Base-by-base conservation (phyloP, 805 yeast genomes). In the Danielozyma ontarioensis region DNA sequence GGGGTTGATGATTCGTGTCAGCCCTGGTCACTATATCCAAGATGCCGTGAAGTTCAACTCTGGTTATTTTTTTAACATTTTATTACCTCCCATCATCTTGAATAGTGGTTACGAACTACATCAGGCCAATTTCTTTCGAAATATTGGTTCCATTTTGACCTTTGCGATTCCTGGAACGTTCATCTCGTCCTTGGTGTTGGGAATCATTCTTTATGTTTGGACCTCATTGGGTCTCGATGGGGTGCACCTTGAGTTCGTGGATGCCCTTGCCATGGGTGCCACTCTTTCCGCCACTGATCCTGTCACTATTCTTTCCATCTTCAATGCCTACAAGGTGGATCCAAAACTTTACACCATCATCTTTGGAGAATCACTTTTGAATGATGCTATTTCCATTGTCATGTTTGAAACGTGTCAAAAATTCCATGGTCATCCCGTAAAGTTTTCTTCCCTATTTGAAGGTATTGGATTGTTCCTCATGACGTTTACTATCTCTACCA, bases 381-480 rank as follows among this genome's bases (percentile, higher is more conserved):
- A 93, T 56, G 99, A 93, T 65, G 99, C 99, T 24, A 94, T 93
- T 39, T 88, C 97, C 44, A 93, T 93, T 55, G 99, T 93, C 48
- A 90, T 93, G 95, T 93, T 93, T 64, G 98, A 93, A 64, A 93
- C 99, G 0, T 89, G 97, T 53, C 97, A 88, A 58, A 86, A 88
- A 61, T 87, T 93, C 59, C 94, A 89, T 50, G 97, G 95, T 28
- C 81, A 84, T 45, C 57, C 58, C 3, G 83, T 90, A 1, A 74
- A 77, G 31, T 68, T 86, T 41, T 71, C 83, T 11, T 79, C 85
- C n/a, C 58, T 89, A 29, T 85, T 94, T 57, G 90, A 87, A 64
- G 99, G 98, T 73, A 73, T 87, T 21, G 96, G 97, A 1, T 72
- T 93, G 41, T 93, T 93, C 62, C 57, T 90, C 53, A 82, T 93